These are phyloP conservation scores for Acephala macrosclerotiorum DNA, from an alignment of 2,329 filamentous ascomycete genomes.

Conservation along the genomic window DNA sequence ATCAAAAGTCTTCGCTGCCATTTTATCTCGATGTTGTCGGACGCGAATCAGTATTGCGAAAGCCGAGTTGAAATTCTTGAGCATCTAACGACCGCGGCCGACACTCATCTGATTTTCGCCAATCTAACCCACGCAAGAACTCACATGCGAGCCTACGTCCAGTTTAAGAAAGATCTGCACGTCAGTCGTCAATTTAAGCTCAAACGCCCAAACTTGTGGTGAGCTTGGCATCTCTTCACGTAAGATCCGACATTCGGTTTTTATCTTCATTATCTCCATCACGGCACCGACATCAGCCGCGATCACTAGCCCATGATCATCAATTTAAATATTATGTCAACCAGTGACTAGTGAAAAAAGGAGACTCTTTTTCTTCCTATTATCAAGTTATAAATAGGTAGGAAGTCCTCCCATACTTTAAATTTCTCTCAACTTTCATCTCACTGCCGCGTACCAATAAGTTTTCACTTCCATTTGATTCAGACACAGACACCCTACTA, in stretches of 20 bases:
- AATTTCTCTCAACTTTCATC: not conserved
- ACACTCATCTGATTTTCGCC: not conserved
- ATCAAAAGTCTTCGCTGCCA: not conserved
- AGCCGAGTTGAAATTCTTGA: no score
- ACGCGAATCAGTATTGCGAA: no score
- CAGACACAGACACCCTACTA: no score
- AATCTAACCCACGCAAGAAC: not conserved
- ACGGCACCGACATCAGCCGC: not conserved
- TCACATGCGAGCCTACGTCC: not conserved
- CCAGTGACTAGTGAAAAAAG: no score
- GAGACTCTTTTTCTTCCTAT: not conserved
- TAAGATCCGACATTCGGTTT: conserved; percentile 5
- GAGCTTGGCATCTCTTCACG: not conserved
- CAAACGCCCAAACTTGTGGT: not conserved
- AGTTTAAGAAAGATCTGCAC: not conserved
- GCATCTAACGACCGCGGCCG: no score
- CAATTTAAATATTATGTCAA: not conserved
- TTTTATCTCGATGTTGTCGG: not conserved
- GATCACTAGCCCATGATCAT: not conserved
- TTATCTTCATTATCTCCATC: conserved; percentile 7
- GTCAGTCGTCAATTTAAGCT: not conserved
- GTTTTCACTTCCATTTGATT: no score
- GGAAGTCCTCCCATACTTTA: not conserved
- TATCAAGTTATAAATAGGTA: not conserved
- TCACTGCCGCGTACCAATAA: no score